phyloP scores from a whole-genome alignment of 2,329 filamentous ascomycete genomes.

The Colletotrichum australisinense region DNA sequence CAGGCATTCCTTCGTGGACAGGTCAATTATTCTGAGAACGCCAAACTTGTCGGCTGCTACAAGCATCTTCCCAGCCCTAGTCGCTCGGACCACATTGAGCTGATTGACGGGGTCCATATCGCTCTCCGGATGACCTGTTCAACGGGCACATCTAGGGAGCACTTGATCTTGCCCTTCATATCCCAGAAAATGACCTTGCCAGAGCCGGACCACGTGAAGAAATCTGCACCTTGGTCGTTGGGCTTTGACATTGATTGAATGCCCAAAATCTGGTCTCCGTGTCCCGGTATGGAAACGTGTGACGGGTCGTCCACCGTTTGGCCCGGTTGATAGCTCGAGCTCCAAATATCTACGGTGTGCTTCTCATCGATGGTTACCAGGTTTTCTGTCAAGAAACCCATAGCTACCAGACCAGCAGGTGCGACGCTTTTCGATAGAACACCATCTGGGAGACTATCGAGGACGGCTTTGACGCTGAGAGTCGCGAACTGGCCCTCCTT shows the following conservation, averaged over 20 bases:
- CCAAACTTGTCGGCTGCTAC: constrained; percentile 89
- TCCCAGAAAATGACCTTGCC: constrained; percentile 89
- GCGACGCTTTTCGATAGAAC: constrained; percentile 52
- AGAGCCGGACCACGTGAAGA: constrained; percentile 89
- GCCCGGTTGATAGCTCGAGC: constrained; percentile 56
- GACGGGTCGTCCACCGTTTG: constrained; percentile 50
- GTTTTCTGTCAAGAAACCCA: constrained; percentile 75
- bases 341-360: constrained; percentile 79
- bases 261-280: constrained; percentile 76
- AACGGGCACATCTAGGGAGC: constrained; percentile 74
- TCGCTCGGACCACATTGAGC: constrained; percentile 69
- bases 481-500: constrained; percentile 69
- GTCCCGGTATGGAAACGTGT: constrained; percentile 70
- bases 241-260: constrained; percentile 73
- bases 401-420: constrained; percentile 67
- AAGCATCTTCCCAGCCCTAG: constrained; percentile 72
- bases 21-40: constrained; percentile 78
- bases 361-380: constrained; percentile 81
- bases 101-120: constrained; percentile 68
- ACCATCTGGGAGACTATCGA: constrained; percentile 53
- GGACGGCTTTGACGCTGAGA: constrained; percentile 61
- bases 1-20: constrained; percentile 68
- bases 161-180: constrained; percentile 74
- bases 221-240: constrained; percentile 74
- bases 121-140: constrained; percentile 67